A percentile compares a stretch with the other conserved stretches of the same genome.
phyloP scores from a whole-genome alignment of 169 alveolate genomes.

The Toxoplasma gondii region DNA sequence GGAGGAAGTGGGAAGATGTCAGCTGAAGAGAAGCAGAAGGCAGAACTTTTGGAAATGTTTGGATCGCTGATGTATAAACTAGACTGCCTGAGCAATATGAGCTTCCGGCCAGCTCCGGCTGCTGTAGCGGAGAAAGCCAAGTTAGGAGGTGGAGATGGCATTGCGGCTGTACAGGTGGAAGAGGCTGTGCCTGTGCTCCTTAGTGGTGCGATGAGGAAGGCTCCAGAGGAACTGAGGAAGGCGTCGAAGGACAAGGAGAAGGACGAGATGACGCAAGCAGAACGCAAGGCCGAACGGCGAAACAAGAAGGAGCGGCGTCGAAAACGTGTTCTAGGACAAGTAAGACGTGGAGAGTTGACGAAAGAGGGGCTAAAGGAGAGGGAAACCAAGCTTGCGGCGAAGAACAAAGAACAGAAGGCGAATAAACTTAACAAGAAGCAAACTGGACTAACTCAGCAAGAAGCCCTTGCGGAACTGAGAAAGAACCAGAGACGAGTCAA shows the following conservation, averaged over 20 bases:
- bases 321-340: constrained; percentile 40
- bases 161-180: constrained; percentile 51
- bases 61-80: constrained; percentile 48
- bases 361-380: constrained; percentile 40
- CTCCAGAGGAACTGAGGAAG: constrained; percentile 37
- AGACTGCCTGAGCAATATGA: constrained; percentile 44
- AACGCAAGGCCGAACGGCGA: constrained; percentile 44
- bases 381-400: constrained; percentile 45
- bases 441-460: constrained; percentile 56
- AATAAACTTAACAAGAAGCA: neutral
- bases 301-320: constrained; percentile 40
- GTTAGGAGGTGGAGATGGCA: constrained; percentile 13
- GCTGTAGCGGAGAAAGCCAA: constrained; percentile 37
- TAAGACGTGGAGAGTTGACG: constrained; percentile 44
- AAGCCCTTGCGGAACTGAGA: constrained; percentile 44
- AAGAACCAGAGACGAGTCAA: constrained; percentile 50
- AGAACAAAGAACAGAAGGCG: constrained; percentile 44
- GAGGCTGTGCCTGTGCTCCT: constrained; percentile 55
- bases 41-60: constrained; percentile 55
- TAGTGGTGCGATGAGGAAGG: constrained; percentile 37
- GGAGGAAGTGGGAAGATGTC: neutral
- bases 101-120: constrained; percentile 50
- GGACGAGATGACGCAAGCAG: constrained; percentile 57
- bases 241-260: neutral
- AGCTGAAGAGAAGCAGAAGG: constrained; percentile 47